These are phyloP conservation scores for Actinomortierella ambigua DNA, from an alignment of 371 early-diverging fungal genomes.

Conservation along the genomic window DNA sequence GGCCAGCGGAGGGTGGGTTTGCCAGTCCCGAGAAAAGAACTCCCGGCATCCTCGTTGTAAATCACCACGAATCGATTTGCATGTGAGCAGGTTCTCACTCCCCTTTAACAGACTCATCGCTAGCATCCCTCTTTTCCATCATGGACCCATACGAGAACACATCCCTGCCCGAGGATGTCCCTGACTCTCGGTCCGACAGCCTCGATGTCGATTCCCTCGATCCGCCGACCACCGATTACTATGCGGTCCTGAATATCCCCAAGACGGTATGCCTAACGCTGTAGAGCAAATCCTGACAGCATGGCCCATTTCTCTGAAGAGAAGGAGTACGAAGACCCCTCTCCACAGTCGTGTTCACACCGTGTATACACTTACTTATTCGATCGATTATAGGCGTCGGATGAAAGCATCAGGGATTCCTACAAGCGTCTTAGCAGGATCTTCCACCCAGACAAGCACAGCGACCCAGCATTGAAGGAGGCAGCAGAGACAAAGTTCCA, in stretches of 20 bases:
- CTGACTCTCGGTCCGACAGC: conserved; percentile 34
- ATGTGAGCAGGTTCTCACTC: background rate
- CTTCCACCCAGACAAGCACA: conserved; percentile 92
- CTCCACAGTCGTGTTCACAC: background rate
- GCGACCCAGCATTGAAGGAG: conserved; percentile 52
- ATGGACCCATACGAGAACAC: conserved; percentile 65
- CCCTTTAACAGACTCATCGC: background rate
- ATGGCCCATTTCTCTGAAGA: background rate
- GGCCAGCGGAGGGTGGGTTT: background rate
- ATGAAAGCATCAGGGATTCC: conserved; percentile 85
- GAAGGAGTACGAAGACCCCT: background rate
- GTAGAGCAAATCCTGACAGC: conserved; percentile 1
- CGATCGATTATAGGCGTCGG: conserved; percentile 63
- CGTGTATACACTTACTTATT: background rate
- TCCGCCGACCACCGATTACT: conserved; percentile 71
- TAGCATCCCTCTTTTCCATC: no score
- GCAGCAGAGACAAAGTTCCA: conserved; percentile 83
- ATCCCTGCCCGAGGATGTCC: conserved; percentile 40
- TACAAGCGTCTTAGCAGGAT: conserved; percentile 82
- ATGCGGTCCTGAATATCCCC: conserved; percentile 83
- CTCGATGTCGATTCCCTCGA: conserved; percentile 54
- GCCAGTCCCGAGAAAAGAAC: background rate
- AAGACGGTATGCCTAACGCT: conserved; percentile 60
- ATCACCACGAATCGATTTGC: background rate
- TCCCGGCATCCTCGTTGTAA: background rate